A percentile compares a stretch with the other conserved stretches of the same genome.
Evolutionary conservation across 1,139 yeast species (phyloP).

Genomic region (Candida albicans): DNA sequence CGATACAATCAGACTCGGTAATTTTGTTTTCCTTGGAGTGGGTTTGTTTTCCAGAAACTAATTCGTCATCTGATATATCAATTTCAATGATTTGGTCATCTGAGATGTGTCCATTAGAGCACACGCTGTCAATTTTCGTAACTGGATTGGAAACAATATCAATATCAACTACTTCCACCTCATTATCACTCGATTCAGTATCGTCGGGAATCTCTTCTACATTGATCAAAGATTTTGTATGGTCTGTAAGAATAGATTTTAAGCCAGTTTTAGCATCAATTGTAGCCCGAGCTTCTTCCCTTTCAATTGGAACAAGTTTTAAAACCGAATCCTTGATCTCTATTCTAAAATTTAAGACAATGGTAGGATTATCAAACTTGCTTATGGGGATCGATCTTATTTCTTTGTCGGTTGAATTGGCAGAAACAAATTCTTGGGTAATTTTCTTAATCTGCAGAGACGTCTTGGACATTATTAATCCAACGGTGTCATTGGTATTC

Average conservation of each 20-base stretch:
- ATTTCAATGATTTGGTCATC: no score
- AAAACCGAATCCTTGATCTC: conserved; percentile 9
- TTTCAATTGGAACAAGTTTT: conserved; percentile 11
- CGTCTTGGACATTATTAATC: conserved; percentile 34
- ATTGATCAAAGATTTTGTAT: neutral
- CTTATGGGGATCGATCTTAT: conserved; percentile 19
- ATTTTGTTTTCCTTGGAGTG: no score
- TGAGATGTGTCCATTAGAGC: no score
- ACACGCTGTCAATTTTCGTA: no score
- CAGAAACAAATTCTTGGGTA: conserved; percentile 6
- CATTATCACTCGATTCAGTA: no score
- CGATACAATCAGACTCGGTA: no score
- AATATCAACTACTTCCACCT: no score
- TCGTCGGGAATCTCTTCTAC: neutral
- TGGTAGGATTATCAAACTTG: conserved; percentile 25
- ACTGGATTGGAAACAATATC: no score
- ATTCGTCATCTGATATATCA: no score
- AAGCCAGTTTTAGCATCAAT: neutral
- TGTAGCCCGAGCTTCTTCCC: neutral
- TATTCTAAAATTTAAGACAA: conserved; percentile 26
- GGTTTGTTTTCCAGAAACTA: no score
- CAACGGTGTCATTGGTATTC: conserved; percentile 26
- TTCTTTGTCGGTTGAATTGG: conserved; percentile 5
- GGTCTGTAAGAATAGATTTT: no score
- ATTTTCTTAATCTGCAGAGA: conserved; percentile 22